Evolutionary conservation across 208 protist species (phyloP).

Genomic region (Baffinella frigidus): DNA sequence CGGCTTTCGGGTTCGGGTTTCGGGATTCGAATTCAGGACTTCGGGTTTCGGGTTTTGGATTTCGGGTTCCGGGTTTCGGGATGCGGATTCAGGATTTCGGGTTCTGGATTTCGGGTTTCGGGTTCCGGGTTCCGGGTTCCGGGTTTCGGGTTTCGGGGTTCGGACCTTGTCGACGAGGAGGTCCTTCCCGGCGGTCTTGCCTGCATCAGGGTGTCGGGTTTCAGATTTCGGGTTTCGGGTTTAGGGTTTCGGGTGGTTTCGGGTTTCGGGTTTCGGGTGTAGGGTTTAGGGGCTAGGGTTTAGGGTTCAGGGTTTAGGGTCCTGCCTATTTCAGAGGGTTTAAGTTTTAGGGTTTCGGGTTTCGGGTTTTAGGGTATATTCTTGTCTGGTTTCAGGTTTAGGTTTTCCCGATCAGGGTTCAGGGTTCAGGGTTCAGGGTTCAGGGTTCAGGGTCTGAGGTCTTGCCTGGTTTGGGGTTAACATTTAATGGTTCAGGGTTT

Average conservation of each 20-base stretch:
- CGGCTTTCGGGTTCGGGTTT: neutral
- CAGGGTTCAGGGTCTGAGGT: neutral
- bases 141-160: too few relatives aligned
- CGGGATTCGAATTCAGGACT: neutral
- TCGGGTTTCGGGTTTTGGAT: too few relatives aligned
- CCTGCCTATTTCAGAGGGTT: too few relatives aligned
- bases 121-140: too few relatives aligned
- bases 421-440: neutral
- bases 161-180: conserved; percentile 30
- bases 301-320: neutral
- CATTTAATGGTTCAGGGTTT: neutral
- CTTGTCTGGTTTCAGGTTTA: neutral
- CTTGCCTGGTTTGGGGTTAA: too few relatives aligned
- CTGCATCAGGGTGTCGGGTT: neutral
- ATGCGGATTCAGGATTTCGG: too few relatives aligned
- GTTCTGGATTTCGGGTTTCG: too few relatives aligned
- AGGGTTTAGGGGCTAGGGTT: neutral
- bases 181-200: conserved; percentile 26
- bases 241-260: neutral
- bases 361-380: too few relatives aligned
- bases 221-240: too few relatives aligned
- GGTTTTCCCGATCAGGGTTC: neutral
- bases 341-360: too few relatives aligned
- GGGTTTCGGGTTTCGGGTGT: neutral
- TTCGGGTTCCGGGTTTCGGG: too few relatives aligned